Conservation (phyloP, 192 early-diverging fungal genomes). For the Radiomyces spectabilis region DNA sequence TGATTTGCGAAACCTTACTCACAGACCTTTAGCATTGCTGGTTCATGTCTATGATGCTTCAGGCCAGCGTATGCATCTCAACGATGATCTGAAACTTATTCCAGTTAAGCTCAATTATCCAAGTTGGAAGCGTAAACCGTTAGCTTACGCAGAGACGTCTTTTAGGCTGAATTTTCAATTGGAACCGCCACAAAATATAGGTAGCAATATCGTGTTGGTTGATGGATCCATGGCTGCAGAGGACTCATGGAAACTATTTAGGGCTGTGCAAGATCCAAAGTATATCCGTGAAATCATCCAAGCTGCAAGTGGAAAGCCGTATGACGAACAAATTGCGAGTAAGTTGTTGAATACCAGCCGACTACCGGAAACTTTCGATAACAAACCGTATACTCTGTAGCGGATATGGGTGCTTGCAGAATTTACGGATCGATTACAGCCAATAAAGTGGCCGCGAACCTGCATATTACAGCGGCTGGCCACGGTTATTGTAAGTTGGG, state of each 20-base stretch:
- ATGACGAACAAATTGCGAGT: slow-evolving; percentile 15
- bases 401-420: slow-evolving; percentile 58
- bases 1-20: background rate
- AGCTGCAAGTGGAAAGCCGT: slow-evolving; percentile 20
- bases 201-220: background rate
- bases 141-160: too few relatives aligned
- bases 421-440: slow-evolving; percentile 65
- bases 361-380: background rate
- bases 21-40: slow-evolving; percentile 4
- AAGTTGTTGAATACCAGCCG: background rate
- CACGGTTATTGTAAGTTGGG: slow-evolving; percentile 64
- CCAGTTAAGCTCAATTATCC: slow-evolving; percentile 27
- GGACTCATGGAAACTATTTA: background rate
- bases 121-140: background rate
- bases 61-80: slow-evolving; percentile 49
- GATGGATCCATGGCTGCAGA: background rate
- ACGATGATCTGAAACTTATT: slow-evolving; percentile 41
- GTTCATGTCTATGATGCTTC: slow-evolving; percentile 66
- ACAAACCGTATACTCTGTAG: background rate
- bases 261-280: slow-evolving; percentile 15
- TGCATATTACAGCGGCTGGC: slow-evolving; percentile 86
- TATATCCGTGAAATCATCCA: slow-evolving; percentile 27
- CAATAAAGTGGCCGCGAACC: slow-evolving; percentile 79
- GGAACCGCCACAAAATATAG: slow-evolving; percentile 17
- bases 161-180: slow-evolving; percentile 17